phyloP scores from a whole-genome alignment of 1,284 basidiomycete species.

The Mycena sp. region DNA sequence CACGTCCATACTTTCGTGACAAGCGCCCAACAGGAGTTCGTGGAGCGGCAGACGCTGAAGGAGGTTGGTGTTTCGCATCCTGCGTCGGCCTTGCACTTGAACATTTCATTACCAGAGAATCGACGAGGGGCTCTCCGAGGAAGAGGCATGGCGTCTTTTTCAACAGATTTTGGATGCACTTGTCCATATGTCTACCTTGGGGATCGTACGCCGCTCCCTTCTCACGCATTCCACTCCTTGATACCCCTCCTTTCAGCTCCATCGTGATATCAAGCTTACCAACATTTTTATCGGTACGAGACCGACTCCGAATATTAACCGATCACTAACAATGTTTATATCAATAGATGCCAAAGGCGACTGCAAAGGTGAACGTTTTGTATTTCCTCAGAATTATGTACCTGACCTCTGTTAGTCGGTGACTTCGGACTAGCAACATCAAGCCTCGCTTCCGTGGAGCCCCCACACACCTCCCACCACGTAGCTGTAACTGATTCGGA shows the following conservation, averaged over 20 bases:
- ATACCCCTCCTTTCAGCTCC: conserved; percentile 58
- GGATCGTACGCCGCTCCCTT: conserved; percentile 67
- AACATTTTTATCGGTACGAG: conserved; percentile 90
- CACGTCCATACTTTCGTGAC: conserved; percentile 2
- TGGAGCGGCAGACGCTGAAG: conserved; percentile 85
- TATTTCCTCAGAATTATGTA: too few relatives aligned
- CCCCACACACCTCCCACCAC: conserved; percentile 59
- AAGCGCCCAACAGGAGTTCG: conserved; percentile 72
- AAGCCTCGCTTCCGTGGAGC: conserved; percentile 79
- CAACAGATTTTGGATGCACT: conserved; percentile 94
- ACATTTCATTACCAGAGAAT: conserved; percentile 61
- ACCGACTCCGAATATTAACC: too few relatives aligned
- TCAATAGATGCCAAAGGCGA: conserved; percentile 90
- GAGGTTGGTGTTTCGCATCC: conserved; percentile 59
- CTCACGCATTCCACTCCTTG: not conserved
- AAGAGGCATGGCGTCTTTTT: conserved; percentile 91
- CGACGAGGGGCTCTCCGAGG: conserved; percentile 81
- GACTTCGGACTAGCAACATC: conserved; percentile 95
- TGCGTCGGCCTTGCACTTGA: not conserved
- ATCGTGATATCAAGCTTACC: conserved; percentile 92
- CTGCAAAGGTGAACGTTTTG: conserved; percentile 92
- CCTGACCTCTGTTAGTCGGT: conserved; percentile 62
- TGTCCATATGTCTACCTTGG: conserved; percentile 88
- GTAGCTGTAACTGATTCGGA: conserved; percentile 61
- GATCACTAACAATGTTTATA: too few relatives aligned